These are phyloP conservation scores for Botryotinia globosa DNA, from an alignment of 2,329 filamentous ascomycete genomes.

Conservation along the genomic window DNA sequence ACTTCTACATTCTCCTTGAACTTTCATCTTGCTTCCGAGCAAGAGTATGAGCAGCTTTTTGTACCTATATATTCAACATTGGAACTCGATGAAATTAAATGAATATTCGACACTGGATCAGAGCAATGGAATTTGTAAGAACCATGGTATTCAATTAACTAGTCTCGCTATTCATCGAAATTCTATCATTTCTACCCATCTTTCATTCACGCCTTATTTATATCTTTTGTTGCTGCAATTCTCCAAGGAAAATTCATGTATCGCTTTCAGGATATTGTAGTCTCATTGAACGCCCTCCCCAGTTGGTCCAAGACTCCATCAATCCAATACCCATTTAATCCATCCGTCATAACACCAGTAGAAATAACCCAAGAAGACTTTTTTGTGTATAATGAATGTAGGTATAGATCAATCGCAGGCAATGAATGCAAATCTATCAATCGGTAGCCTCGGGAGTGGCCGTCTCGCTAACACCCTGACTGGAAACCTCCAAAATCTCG, in stretches of 20 bases:
- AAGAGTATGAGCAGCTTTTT: not conserved
- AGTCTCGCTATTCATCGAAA: not conserved
- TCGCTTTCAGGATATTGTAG: constrained; percentile 1
- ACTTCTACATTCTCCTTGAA: not conserved
- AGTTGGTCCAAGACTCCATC: not conserved
- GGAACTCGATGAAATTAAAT: not conserved
- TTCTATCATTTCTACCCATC: not conserved
- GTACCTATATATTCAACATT: not conserved
- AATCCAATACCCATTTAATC: constrained; percentile 1
- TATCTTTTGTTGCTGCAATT: not conserved
- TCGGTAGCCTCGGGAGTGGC: not conserved
- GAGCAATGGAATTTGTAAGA: not conserved
- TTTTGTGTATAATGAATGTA: not conserved
- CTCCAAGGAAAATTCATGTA: not conserved
- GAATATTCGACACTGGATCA: not conserved
- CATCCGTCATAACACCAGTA: constrained; percentile 3
- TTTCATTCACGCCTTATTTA: not conserved
- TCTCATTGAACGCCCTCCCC: not conserved
- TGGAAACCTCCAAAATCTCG: not conserved
- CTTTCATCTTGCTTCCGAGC: not conserved
- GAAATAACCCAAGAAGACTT: not conserved
- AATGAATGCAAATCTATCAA: not conserved
- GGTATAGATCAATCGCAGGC: not conserved
- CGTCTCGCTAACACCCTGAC: not conserved
- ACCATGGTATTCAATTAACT: not conserved